Base-by-base conservation (phyloP, 495 filamentous ascomycete genomes). In the Pseudotulostoma volvatum region DNA sequence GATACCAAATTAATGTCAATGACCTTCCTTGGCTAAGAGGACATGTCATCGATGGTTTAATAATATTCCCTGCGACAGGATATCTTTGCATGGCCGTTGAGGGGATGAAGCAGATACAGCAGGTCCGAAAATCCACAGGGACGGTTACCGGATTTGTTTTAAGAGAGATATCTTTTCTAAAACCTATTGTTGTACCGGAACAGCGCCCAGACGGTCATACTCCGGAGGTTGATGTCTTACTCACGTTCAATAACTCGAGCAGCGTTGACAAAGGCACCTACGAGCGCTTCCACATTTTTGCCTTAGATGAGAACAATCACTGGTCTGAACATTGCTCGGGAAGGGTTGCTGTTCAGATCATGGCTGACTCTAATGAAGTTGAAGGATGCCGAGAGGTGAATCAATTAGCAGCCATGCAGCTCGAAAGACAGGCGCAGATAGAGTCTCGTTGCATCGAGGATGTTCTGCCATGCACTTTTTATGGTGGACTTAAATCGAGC, bases 31-130 rank as follows among this genome's bases (percentile, higher is more conserved):
- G 54, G 54, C 32, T 58, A 9, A 37, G 40, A 17, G 47, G 53
- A 33, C 54, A 58, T 36, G 39, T 47, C 18, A 43, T 57, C 33
- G 51, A 54, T 18, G 30, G 31, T 2, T 11, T 47, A 2, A 25
- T 39, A 4, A 31, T 56, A 1, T 51, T 70, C 44, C 70, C 70
- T 0, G 52, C 37, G 1, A 48, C 67, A 0, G 64, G 56, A 0
- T 72, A 57, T 40, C 33, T 70, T 17, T 53, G 55, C 16, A 71
- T 74, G 67, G 61, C 55, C 0, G 41, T 61, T 9, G 66, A 72
- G 39, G 68, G 63, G 1, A 50, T 64, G 11, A 39, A 37, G 15
- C 53, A 60, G 32, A 23, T 18, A 20, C n/a, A 9, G 20, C 8
- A n/a, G 7, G n/a, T 37, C 5, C 5, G 7, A 7, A n/a, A n/a